These are phyloP conservation scores for Fusarium robinianum DNA, from an alignment of 2,329 filamentous ascomycete species.

Conservation along the genomic window DNA sequence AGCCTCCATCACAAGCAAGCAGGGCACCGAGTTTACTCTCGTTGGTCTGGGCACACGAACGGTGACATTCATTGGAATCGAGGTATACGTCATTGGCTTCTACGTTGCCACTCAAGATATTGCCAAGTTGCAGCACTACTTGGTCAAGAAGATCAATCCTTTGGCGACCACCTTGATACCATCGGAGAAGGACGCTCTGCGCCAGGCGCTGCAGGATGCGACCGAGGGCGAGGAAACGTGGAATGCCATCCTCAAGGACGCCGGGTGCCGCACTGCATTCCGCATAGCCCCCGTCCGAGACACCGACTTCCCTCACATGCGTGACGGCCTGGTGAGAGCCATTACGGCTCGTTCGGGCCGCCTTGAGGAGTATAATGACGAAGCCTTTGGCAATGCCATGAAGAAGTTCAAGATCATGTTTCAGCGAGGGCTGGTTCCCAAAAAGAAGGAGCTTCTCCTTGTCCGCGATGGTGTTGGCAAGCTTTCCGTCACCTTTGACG, in stretches of 20 bases:
- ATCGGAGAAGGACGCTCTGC: slow-evolving; percentile 76
- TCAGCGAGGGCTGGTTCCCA: slow-evolving; percentile 77
- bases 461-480: slow-evolving; percentile 67
- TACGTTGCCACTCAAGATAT: slow-evolving; percentile 88
- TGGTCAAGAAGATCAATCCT: slow-evolving; percentile 76
- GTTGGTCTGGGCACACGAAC: slow-evolving; percentile 86
- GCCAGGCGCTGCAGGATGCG: slow-evolving; percentile 70
- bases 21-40: slow-evolving; percentile 76
- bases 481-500: slow-evolving; percentile 70
- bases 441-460: slow-evolving; percentile 77
- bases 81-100: slow-evolving; percentile 93
- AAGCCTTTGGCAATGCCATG: slow-evolving; percentile 75
- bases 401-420: slow-evolving; percentile 82
- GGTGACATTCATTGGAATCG: slow-evolving; percentile 85
- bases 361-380: slow-evolving; percentile 64
- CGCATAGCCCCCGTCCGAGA: slow-evolving; percentile 88
- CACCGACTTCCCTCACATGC: slow-evolving; percentile 90
- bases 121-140: slow-evolving; percentile 73
- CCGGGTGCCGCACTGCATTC: slow-evolving; percentile 74
- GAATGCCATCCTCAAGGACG: slow-evolving; percentile 68
- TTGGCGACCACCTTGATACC: slow-evolving; percentile 82
- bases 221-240: slow-evolving; percentile 72
- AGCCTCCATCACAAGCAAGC: slow-evolving; percentile 45
- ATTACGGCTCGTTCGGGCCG: slow-evolving; percentile 74
- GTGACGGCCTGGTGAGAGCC: slow-evolving; percentile 87